Evolutionary conservation across 2,329 filamentous ascomycete genomes (phyloP).

Genomic region (Achaetomium macrosporum): DNA sequence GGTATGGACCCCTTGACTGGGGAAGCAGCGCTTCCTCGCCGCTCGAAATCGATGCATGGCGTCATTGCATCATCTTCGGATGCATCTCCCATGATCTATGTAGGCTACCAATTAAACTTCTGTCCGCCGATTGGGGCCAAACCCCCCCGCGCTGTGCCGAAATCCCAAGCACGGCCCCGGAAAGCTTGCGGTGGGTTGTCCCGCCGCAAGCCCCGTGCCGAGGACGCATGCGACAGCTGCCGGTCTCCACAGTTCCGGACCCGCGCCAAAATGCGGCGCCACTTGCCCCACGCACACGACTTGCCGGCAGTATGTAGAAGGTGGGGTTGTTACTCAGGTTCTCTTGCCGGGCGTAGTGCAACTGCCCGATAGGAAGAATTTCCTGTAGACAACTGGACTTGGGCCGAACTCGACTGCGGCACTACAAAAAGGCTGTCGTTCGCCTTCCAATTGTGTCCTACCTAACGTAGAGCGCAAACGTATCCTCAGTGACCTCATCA

Average conservation of each 20-base stretch:
- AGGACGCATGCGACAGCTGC: slow-evolving; percentile 1
- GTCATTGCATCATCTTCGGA: slow-evolving; percentile 1
- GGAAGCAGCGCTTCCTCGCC: not conserved
- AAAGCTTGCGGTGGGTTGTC: too few relatives aligned
- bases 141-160: too few relatives aligned
- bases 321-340: slow-evolving; percentile 11
- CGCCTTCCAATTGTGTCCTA: too few relatives aligned
- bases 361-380: slow-evolving; percentile 8
- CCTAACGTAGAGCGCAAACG: too few relatives aligned
- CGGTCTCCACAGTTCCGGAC: slow-evolving; percentile 8
- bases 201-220: not conserved
- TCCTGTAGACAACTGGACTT: not conserved
- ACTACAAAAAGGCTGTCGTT: too few relatives aligned
- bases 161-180: too few relatives aligned
- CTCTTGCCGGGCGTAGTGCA: slow-evolving; percentile 4
- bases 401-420: not conserved
- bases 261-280: not conserved
- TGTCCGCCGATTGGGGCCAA: not conserved
- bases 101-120: slow-evolving; percentile 9
- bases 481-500: too few relatives aligned
- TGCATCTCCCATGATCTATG: slow-evolving; percentile 12
- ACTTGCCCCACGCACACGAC: slow-evolving; percentile 14
- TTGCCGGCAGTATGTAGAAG: slow-evolving; percentile 13
- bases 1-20: not conserved
- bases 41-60: not conserved